phyloP scores from a whole-genome alignment of 352 stramenopile genomes.

The Phytophthora sojae region DNA sequence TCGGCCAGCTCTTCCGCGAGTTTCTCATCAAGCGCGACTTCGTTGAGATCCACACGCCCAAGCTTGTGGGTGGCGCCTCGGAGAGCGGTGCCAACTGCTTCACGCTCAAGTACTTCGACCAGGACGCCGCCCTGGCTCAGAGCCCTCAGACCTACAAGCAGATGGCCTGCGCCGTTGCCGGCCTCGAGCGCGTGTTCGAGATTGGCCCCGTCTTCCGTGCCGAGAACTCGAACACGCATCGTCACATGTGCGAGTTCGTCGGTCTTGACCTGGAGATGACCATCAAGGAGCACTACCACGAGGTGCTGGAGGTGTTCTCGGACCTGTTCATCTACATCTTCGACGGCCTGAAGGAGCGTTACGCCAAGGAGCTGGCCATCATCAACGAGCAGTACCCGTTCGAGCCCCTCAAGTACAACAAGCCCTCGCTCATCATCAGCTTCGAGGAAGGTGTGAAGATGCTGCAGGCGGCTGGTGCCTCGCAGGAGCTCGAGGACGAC shows the following conservation, averaged over 20 bases:
- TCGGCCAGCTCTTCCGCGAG: slow-evolving; percentile 97
- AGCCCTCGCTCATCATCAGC: slow-evolving; percentile 93
- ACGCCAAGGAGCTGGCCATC: slow-evolving; percentile 94
- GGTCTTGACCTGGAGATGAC: slow-evolving; percentile 99
- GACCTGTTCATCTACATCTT: slow-evolving; percentile 99
- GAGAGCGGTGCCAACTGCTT: slow-evolving; percentile 99
- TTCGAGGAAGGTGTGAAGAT: slow-evolving; percentile 96
- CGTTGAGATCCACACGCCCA: slow-evolving; percentile 99
- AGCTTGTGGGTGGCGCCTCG: slow-evolving; percentile 96
- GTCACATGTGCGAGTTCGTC: slow-evolving; percentile 99
- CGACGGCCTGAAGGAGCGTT: slow-evolving; percentile 96
- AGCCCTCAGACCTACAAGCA: slow-evolving; percentile 99
- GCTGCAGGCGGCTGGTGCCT: slow-evolving; percentile 83
- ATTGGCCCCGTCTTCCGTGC: slow-evolving; percentile 99
- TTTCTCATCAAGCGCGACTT: slow-evolving; percentile 96
- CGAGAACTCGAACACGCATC: slow-evolving; percentile 99
- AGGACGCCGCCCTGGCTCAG: slow-evolving; percentile 96
- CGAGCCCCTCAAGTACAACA: slow-evolving; percentile 96
- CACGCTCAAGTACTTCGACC: slow-evolving; percentile 99
- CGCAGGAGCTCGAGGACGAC: slow-evolving; percentile 82
- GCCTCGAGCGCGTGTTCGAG: slow-evolving; percentile 99
- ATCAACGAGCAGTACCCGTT: slow-evolving; percentile 98
- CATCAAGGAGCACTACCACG: slow-evolving; percentile 99
- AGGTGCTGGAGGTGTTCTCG: slow-evolving; percentile 97
- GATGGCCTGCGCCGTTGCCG: slow-evolving; percentile 97